Conservation (phyloP, 768 basidiomycete species). For the Jaapia argillacea region DNA sequence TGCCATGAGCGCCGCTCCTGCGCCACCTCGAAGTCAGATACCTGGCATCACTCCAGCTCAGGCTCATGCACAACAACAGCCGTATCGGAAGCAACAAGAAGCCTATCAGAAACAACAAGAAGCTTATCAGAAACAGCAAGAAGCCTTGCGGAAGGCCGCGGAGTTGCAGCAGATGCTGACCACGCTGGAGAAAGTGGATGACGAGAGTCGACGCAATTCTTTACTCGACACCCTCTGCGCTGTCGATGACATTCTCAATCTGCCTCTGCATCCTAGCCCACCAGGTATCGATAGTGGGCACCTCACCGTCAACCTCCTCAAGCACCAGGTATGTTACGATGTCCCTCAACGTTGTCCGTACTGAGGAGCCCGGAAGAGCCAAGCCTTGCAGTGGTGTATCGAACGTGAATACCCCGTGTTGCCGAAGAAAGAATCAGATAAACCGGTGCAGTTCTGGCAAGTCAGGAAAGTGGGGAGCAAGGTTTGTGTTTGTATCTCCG, state of each 20-base stretch:
- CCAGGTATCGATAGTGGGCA: conserved; percentile 61
- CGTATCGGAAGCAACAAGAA: background rate
- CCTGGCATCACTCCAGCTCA: conserved; percentile 1
- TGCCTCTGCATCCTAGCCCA: conserved; percentile 64
- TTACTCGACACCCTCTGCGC: conserved; percentile 62
- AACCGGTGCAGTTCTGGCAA: conserved; percentile 88
- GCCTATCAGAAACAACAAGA: conserved; percentile 24
- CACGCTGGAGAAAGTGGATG: conserved; percentile 66
- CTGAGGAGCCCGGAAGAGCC: conserved; percentile 35
- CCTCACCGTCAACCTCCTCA: conserved; percentile 63
- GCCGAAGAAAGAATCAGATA: conserved; percentile 55
- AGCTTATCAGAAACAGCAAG: conserved; percentile 33
- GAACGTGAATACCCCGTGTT: conserved; percentile 69
- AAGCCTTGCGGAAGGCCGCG: conserved; percentile 46
- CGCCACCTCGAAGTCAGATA: conserved; percentile 1
- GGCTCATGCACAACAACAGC: conserved; percentile 3
- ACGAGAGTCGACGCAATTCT: conserved; percentile 61
- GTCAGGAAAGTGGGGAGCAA: conserved; percentile 42
- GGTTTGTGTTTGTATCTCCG: conserved; percentile 23
- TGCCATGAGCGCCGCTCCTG: background rate
- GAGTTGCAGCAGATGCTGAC: conserved; percentile 59
- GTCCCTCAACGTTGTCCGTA: background rate
- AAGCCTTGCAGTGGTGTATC: conserved; percentile 83
- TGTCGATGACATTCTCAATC: conserved; percentile 56
- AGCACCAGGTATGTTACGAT: conserved; percentile 55